A percentile compares a stretch with the other conserved stretches of the same genome.
phyloP scores from a whole-genome alignment of 1,284 basidiomycete genomes.

The Boletus austroedulis region DNA sequence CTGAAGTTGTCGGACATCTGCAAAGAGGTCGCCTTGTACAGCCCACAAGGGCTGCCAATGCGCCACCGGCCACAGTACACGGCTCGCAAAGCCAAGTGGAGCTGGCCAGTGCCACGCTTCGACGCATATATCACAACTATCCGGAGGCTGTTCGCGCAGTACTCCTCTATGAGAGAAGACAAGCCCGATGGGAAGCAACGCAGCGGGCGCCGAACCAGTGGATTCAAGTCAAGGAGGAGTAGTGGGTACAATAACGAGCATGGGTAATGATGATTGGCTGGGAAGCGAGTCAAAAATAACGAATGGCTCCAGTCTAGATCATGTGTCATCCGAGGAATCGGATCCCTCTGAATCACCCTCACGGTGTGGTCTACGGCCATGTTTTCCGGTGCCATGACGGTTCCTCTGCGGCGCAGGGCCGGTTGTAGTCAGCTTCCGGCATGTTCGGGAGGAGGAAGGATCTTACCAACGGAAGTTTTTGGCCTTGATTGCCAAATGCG shows the following conservation, averaged over 20 bases:
- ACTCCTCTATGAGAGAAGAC: slow-evolving; percentile 37
- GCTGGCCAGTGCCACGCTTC: slow-evolving; percentile 41
- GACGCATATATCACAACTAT: slow-evolving; percentile 45
- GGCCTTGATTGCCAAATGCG: slow-evolving; percentile 87
- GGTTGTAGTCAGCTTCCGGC: slow-evolving; percentile 29
- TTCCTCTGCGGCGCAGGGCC: slow-evolving; percentile 51
- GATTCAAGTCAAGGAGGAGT: slow-evolving; percentile 16
- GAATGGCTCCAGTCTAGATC: slow-evolving; percentile 15
- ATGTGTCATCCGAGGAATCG: slow-evolving; percentile 44
- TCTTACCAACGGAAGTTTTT: slow-evolving; percentile 82
- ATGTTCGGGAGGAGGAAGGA: slow-evolving; percentile 22
- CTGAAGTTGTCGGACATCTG: slow-evolving; percentile 46
- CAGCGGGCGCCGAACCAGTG: slow-evolving; percentile 19
- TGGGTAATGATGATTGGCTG: slow-evolving; percentile 27
- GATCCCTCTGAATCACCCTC: slow-evolving; percentile 51
- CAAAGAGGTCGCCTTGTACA: slow-evolving; percentile 49
- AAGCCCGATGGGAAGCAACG: slow-evolving; percentile 30
- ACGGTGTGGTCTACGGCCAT: slow-evolving; percentile 48
- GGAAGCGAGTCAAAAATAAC: neutral
- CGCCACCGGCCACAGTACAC: slow-evolving; percentile 15
- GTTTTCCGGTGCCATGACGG: slow-evolving; percentile 60
- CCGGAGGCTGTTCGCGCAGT: slow-evolving; percentile 50
- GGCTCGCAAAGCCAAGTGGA: slow-evolving; percentile 26
- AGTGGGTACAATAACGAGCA: slow-evolving; percentile 32
- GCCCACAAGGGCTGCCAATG: slow-evolving; percentile 36